Percentiles rank a stretch among this genome's conserved stretches.
Evolutionary conservation across 345 rosid genomes (phyloP).

Genomic region (Eucalyptus curtisii): DNA sequence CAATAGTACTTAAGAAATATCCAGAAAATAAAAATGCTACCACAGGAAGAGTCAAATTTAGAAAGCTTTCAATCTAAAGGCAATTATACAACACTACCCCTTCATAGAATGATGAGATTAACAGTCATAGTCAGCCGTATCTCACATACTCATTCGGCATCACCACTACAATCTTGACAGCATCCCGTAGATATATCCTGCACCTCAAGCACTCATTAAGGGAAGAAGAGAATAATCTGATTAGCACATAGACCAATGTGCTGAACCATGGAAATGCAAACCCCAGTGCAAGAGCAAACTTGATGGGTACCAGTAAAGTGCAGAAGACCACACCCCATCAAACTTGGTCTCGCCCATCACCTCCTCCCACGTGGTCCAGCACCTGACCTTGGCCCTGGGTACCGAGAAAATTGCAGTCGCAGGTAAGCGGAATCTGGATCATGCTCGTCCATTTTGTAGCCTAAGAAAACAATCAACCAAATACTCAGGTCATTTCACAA

Average conservation of each 20-base stretch:
- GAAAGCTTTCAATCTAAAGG: background rate
- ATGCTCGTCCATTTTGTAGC: slow-evolving; percentile 66
- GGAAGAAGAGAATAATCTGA: background rate
- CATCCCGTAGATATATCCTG: background rate
- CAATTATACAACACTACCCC: background rate
- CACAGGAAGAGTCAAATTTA: background rate
- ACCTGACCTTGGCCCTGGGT: slow-evolving; percentile 57
- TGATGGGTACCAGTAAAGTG: background rate
- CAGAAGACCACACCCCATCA: background rate
- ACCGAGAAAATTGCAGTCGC: slow-evolving; percentile 63
- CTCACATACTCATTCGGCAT: background rate
- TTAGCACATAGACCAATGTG: background rate
- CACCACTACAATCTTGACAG: background rate
- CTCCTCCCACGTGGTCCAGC: slow-evolving; percentile 55
- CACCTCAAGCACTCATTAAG: background rate
- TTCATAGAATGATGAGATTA: background rate
- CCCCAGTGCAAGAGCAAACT: background rate
- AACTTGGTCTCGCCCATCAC: slow-evolving; percentile 7
- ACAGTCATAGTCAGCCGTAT: background rate
- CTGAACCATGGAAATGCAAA: background rate
- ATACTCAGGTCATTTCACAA: background rate
- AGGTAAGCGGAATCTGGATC: slow-evolving; percentile 56
- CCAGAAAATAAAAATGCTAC: background rate
- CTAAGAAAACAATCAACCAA: slow-evolving; percentile 14
- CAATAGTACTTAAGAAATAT: background rate